Conservation (phyloP, 75 land plant species). For the Pinus albicaulis region DNA sequence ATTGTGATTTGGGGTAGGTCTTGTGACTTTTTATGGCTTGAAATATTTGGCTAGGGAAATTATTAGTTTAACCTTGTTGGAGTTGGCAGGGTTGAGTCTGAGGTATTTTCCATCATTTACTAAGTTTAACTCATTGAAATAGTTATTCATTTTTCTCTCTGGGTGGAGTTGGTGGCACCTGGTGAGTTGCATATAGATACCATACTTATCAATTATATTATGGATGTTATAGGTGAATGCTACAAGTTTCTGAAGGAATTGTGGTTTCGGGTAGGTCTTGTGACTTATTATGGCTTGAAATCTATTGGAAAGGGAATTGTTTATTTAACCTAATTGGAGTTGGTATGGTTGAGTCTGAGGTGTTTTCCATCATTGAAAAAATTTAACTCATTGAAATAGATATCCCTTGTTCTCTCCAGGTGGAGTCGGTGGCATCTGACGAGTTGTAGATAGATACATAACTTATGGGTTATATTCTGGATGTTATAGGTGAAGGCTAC, state of each 20-base stretch:
- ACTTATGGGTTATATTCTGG: neutral
- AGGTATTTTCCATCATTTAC: constrained; percentile 30
- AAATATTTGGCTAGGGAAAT: constrained; percentile 23
- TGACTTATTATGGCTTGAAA: constrained; percentile 28
- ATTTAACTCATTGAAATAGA: constrained; percentile 30
- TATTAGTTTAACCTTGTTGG: constrained; percentile 29
- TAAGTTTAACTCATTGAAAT: constrained; percentile 28
- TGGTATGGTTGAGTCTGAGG: constrained; percentile 35
- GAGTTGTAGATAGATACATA: constrained; percentile 3
- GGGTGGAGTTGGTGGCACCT: too few relatives aligned
- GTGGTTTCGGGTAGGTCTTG: constrained; percentile 31
- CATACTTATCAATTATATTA: neutral
- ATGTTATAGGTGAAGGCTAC: constrained; percentile 18
- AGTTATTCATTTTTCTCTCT: constrained; percentile 22
- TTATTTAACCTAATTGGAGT: constrained; percentile 28
- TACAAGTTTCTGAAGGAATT: constrained; percentile 26
- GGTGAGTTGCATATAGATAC: constrained; percentile 9
- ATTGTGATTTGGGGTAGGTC: constrained; percentile 34
- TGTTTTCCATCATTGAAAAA: too few relatives aligned
- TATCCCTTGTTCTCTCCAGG: constrained; percentile 21
- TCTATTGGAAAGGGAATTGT: constrained; percentile 24
- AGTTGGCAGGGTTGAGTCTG: constrained; percentile 29
- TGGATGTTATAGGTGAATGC: constrained; percentile 13
- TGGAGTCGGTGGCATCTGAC: constrained; percentile 27
- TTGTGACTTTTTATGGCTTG: constrained; percentile 32